phyloP scores from a whole-genome alignment of 345 rosid genomes.

The Cardamine occulta region DNA sequence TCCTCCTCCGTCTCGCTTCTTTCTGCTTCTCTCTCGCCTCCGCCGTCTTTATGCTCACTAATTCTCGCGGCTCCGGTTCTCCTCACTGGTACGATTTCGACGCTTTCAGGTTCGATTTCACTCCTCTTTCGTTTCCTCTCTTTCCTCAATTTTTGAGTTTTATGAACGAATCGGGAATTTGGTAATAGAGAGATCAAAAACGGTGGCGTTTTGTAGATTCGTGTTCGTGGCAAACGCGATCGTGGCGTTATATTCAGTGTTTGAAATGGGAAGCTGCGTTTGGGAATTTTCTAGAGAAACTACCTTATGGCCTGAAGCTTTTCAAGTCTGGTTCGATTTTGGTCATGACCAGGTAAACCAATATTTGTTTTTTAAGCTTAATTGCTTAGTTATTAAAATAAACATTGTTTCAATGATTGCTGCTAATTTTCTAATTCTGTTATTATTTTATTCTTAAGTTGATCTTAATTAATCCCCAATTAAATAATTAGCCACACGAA shows the following conservation, averaged over 20 bases:
- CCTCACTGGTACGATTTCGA: constrained; percentile 86
- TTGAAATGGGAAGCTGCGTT: constrained; percentile 74
- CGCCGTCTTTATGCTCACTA: constrained; percentile 85
- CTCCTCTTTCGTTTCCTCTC: neutral
- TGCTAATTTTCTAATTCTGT: constrained; percentile 7
- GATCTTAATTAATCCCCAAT: neutral
- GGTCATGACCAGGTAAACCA: constrained; percentile 93
- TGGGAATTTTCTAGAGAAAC: constrained; percentile 83
- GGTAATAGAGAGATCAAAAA: neutral
- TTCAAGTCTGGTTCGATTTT: constrained; percentile 98
- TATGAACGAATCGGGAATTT: constrained; percentile 15
- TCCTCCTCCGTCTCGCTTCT: constrained; percentile 72
- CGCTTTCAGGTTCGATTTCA: constrained; percentile 73
- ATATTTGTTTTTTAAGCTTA: neutral
- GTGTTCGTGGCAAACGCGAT: constrained; percentile 81
- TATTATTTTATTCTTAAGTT: neutral
- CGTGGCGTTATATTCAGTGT: constrained; percentile 79
- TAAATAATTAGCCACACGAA: neutral
- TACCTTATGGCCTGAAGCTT: constrained; percentile 78
- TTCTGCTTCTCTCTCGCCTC: constrained; percentile 85
- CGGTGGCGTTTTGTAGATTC: constrained; percentile 52
- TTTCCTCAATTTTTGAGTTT: constrained; percentile 3
- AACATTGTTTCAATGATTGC: constrained; percentile 36
- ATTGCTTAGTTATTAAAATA: neutral
- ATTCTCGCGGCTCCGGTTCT: constrained; percentile 60